Evolutionary conservation across 1,284 basidiomycete species (phyloP).

Genomic region (Ceratobasidium sp.): DNA sequence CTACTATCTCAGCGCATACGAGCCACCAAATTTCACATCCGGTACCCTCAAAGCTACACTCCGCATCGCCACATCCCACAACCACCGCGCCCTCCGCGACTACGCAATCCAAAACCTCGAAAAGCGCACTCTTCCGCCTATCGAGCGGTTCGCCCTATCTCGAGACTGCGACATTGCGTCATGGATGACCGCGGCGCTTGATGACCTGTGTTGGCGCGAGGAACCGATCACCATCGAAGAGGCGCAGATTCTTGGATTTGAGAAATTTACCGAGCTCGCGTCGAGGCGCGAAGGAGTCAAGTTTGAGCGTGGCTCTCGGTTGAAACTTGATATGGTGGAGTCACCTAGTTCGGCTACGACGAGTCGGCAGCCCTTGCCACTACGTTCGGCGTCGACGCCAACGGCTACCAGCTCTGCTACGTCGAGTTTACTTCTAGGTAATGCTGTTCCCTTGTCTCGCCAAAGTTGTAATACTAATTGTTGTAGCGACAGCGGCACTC

Average conservation of each 20-base stretch:
- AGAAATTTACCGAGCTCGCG: conserved; percentile 30
- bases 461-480: too few relatives aligned
- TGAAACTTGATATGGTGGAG: conserved; percentile 12
- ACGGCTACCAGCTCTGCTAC: background rate
- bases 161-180: conserved; percentile 13
- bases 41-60: conserved; percentile 22
- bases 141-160: conserved; percentile 29
- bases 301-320: conserved; percentile 22
- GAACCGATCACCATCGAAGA: conserved; percentile 23
- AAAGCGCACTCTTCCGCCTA: conserved; percentile 15
- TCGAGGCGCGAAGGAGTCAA: conserved; percentile 30
- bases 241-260: conserved; percentile 19
- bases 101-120: conserved; percentile 22
- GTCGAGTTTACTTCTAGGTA: background rate
- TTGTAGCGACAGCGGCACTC: too few relatives aligned
- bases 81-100: conserved; percentile 1
- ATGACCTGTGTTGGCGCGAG: conserved; percentile 27
- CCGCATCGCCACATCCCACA: conserved; percentile 5
- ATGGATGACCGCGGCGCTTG: conserved; percentile 23
- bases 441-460: too few relatives aligned
- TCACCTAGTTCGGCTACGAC: background rate
- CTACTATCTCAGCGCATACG: background rate
- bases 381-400: background rate
- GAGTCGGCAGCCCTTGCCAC: background rate
- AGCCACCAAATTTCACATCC: background rate